Evolutionary conservation across 441 rosid species (phyloP), one percentile per base, ranked within the genome.

Genomic region (Isatis lusitanica): DNA sequence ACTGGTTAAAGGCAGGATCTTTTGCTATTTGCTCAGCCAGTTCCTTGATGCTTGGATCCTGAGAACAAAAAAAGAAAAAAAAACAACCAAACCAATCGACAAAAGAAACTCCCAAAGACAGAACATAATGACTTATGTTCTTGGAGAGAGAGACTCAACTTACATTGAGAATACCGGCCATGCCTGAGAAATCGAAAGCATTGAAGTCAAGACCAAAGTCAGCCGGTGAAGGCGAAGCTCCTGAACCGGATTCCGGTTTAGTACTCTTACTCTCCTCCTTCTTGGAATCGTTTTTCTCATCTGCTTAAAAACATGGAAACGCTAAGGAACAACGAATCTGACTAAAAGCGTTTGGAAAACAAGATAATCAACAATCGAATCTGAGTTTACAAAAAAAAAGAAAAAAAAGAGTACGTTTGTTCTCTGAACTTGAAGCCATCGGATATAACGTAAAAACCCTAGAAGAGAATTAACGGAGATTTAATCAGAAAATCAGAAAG

Each of bases 21-120:
- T 87, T 86, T 36, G 98, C 90, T 70, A 96, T 93, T 83, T 93
- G 97, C 75, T 91, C 96, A 70, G 97, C 97, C 57, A 93, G 72
- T 31, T 90, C 94, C 84, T 90, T 90, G 74, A 96, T 91, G 79
- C 96, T 93, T 6, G 97, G 98, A 71, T 96, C 99, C 99, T 96
- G 10, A 35, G 15, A 38, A 21, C 24, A 21, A 21, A 21, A 17
- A 12, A 74, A 40, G 26, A 17, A 12, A 74, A 40, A 78, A 4
- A 71, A 33, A 38, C 33, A 38, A 77, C 33, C 30, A 21, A 42
- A 39, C 58, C 67, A 56, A 24, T 26, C 28, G 30, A 15, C 33
- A 30, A 30, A 30, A 63, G 5, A 30, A 4, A 30, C 33, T 6
- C 52, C 5, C 17, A 1, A 1, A 44, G n/a, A 43, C 4, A 7